These are phyloP conservation scores for Osmanthus fragrans DNA, from an alignment of 257 asterid genomes.

Conservation along the genomic window DNA sequence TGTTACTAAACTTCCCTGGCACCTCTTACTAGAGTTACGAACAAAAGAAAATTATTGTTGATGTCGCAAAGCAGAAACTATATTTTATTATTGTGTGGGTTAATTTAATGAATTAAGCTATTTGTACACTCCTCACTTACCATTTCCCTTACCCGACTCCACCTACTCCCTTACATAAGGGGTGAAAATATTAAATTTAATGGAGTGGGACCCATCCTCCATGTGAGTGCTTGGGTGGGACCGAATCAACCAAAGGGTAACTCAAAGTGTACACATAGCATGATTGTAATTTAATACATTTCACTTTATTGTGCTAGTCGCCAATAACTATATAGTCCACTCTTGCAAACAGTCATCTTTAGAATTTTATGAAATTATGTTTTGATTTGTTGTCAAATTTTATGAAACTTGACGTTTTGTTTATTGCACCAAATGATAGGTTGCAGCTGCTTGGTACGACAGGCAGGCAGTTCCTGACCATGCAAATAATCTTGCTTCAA, in stretches of 20 bases:
- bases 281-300: no score
- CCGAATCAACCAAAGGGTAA: no score
- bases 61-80: not conserved
- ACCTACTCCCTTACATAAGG: no score
- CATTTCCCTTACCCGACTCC: no score
- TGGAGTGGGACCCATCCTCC: no score
- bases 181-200: no score
- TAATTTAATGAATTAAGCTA: no score
- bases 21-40: no score
- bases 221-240: no score
- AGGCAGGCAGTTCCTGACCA: conserved; percentile 90
- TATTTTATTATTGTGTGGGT: not conserved
- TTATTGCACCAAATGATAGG: conserved; percentile 41
- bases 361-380: not conserved
- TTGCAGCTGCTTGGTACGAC: conserved; percentile 87
- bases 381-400: not conserved
- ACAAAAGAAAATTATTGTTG: not conserved
- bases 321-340: not conserved
- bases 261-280: no score
- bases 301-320: not conserved
- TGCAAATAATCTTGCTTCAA: conserved; percentile 60
- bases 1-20: not conserved
- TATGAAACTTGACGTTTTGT: not conserved
- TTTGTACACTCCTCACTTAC: no score
- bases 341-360: not conserved